These are phyloP conservation scores for Canariomyces notabilis DNA, from an alignment of 2,329 filamentous ascomycete genomes.

Conservation along the genomic window DNA sequence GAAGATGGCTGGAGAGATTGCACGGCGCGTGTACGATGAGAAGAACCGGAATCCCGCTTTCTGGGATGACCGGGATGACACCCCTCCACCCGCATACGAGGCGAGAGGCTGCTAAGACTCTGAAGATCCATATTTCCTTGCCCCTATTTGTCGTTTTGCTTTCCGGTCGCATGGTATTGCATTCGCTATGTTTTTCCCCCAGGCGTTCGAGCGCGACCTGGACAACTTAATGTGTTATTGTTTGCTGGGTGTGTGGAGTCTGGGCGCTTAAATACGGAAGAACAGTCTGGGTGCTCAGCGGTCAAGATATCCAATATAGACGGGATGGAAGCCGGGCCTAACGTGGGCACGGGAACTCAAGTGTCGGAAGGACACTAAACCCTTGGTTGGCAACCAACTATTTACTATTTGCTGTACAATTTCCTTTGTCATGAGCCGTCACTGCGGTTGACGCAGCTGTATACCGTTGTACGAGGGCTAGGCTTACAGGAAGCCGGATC, in stretches of 20 bases:
- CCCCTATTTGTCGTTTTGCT: conserved; percentile 11
- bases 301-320: not conserved
- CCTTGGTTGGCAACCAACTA: not conserved
- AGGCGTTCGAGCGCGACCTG: conserved; percentile 6
- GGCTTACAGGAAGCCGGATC: too few relatives aligned
- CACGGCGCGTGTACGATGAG: conserved; percentile 80
- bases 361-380: not conserved
- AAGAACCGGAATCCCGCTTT: conserved; percentile 55
- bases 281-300: not conserved
- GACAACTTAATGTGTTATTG: conserved; percentile 14
- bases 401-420: not conserved
- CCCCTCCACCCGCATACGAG: conserved; percentile 60
- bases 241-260: conserved; percentile 13
- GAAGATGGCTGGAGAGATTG: conserved; percentile 92
- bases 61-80: conserved; percentile 52
- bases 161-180: not conserved
- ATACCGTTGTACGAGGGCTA: too few relatives aligned
- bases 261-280: conserved; percentile 4
- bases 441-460: conserved; percentile 1
- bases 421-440: conserved; percentile 3
- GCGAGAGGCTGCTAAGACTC: conserved; percentile 28
- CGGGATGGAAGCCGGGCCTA: not conserved
- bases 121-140: conserved; percentile 6
- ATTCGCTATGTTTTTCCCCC: conserved; percentile 1
- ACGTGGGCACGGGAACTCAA: not conserved